phyloP scores from a whole-genome alignment of 345 rosid species.

The Anacardium occidentale region DNA sequence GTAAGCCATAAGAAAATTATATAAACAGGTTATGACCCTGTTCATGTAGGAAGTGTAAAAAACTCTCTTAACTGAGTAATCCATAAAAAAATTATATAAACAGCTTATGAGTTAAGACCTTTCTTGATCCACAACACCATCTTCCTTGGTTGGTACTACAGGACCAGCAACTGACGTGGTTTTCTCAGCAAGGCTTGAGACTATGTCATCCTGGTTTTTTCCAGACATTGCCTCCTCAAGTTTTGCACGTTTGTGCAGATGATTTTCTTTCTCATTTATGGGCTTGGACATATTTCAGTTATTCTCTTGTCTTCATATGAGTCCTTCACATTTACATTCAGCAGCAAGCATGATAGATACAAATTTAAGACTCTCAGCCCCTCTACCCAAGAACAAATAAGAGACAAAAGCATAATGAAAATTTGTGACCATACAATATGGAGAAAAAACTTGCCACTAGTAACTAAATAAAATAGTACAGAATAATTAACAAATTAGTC shows the following conservation, averaged over 20 bases:
- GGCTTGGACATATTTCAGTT: conserved; percentile 31
- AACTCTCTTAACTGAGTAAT: not conserved
- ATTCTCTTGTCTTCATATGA: conserved; percentile 26
- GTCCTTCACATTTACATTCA: conserved; percentile 32
- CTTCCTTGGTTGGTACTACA: conserved; percentile 88
- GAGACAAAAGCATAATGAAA: not conserved
- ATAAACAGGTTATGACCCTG: not conserved
- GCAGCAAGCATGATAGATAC: conserved; percentile 9
- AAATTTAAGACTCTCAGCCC: not conserved
- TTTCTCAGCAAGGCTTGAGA: conserved; percentile 89
- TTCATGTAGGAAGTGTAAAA: conserved; percentile 21
- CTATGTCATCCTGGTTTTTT: conserved; percentile 44
- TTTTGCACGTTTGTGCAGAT: conserved; percentile 36
- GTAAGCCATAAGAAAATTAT: not conserved
- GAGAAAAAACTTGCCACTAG: not conserved
- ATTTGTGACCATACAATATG: not conserved
- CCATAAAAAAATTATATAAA: not conserved
- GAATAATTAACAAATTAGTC: not conserved
- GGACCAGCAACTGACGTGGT: conserved; percentile 94
- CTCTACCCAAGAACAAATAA: not conserved
- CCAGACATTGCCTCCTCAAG: conserved; percentile 38
- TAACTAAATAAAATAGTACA: not conserved
- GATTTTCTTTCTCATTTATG: conserved; percentile 34
- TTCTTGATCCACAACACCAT: conserved; percentile 91
- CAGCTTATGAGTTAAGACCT: conserved; percentile 43